These are phyloP conservation scores for Russula compacta DNA, from an alignment of 768 basidiomycete species.

Conservation along the genomic window DNA sequence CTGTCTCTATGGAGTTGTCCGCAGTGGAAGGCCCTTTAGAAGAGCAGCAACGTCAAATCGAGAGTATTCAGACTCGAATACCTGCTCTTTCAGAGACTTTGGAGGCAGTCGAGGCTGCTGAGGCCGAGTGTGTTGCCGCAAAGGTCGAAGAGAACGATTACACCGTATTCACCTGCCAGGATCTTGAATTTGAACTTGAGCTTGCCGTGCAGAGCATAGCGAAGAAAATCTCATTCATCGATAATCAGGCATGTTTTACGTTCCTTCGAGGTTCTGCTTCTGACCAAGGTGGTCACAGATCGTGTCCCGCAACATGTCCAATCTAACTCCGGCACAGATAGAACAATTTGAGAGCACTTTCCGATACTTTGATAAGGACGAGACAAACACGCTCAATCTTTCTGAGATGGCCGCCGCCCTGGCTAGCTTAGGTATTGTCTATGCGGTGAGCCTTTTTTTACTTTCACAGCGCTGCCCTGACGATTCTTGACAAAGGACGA, in stretches of 20 bases:
- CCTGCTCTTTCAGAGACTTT: constrained; percentile 54
- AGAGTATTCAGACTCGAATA: constrained; percentile 56
- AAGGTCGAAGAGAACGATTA: constrained; percentile 98
- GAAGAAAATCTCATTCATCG: constrained; percentile 92
- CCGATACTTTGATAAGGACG: constrained; percentile 93
- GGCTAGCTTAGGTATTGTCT: constrained; percentile 89
- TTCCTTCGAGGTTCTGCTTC: not conserved
- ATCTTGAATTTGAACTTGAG: constrained; percentile 83
- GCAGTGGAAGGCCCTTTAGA: constrained; percentile 70
- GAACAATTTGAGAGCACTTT: constrained; percentile 97
- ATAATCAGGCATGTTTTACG: constrained; percentile 67
- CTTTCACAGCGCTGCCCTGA: not conserved
- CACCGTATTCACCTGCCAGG: constrained; percentile 81
- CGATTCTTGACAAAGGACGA: constrained; percentile 48
- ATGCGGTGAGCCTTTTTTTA: constrained; percentile 45
- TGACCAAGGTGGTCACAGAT: constrained; percentile 43
- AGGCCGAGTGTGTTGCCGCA: constrained; percentile 70
- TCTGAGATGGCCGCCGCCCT: constrained; percentile 91
- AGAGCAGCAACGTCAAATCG: constrained; percentile 67
- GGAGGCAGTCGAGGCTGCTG: constrained; percentile 45
- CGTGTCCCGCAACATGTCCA: constrained; percentile 87
- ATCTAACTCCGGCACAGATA: constrained; percentile 88
- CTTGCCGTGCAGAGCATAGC: constrained; percentile 69
- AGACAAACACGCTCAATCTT: constrained; percentile 75
- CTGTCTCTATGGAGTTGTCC: constrained; percentile 62